Percentiles rank a stretch among this genome's conserved stretches.
These are phyloP conservation scores for Solanum microdontum DNA, from an alignment of 257 asterid genomes.

Conservation along the genomic window DNA sequence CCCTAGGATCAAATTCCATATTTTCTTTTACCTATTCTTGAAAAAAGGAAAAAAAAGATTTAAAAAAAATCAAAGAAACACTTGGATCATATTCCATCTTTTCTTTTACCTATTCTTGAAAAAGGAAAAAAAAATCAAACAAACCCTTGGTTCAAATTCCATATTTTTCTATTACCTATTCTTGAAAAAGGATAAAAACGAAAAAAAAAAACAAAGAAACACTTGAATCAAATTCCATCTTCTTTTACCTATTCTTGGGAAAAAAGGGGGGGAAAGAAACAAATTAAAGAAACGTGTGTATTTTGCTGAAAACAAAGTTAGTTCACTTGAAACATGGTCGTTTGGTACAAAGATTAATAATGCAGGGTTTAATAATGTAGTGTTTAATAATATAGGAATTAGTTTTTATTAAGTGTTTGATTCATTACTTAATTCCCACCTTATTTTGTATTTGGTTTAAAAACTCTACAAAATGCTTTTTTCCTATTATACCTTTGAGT, in stretches of 20 bases:
- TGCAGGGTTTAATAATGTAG: too few relatives aligned
- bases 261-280: neutral
- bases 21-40: neutral
- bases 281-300: constrained; percentile 3
- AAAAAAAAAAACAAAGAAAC: neutral
- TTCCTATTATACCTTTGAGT: too few relatives aligned
- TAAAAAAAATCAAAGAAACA: neutral
- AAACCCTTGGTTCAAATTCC: neutral
- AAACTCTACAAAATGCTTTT: too few relatives aligned
- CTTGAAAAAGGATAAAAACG: neutral
- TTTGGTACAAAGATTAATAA: too few relatives aligned
- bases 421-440: too few relatives aligned
- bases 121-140: neutral
- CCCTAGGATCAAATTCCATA: neutral
- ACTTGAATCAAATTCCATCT: neutral
- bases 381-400: too few relatives aligned
- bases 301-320: constrained; percentile 25
- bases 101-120: neutral
- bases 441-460: too few relatives aligned
- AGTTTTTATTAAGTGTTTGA: too few relatives aligned
- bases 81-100: neutral
- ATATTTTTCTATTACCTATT: constrained; percentile 1
- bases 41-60: neutral
- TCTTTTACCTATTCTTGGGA: neutral
- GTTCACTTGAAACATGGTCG: constrained; percentile 5